Evolutionary conservation across 768 basidiomycete species (phyloP).

Genomic region (Leccinum subgranulosum): DNA sequence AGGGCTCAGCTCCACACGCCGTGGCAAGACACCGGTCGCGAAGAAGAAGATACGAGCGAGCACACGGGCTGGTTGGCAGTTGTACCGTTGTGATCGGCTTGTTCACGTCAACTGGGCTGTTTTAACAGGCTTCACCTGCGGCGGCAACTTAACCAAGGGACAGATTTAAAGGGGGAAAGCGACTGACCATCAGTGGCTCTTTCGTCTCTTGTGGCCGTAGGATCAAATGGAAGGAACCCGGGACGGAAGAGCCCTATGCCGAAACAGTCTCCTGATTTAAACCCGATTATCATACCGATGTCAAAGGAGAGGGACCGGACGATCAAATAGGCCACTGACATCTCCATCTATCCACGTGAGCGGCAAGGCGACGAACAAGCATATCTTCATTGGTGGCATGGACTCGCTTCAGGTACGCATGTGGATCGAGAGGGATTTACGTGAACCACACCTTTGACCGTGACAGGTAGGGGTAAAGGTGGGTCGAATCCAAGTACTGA

Average conservation of each 20-base stretch:
- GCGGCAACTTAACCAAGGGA: background rate
- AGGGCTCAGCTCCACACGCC: background rate
- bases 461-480: background rate
- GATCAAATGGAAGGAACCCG: background rate
- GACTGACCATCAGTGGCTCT: background rate
- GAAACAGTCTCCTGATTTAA: constrained; percentile 1
- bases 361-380: background rate
- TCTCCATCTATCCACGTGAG: background rate
- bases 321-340: background rate
- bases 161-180: background rate
- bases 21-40: background rate
- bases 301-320: background rate
- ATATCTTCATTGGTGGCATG: background rate
- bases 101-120: background rate
- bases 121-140: background rate
- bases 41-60: background rate
- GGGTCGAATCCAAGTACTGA: background rate
- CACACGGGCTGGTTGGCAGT: background rate
- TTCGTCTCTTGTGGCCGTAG: background rate
- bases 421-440: background rate
- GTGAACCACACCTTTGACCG: background rate
- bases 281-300: background rate
- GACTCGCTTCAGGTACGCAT: constrained; percentile 9
- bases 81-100: background rate
- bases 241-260: background rate